A percentile compares a stretch with the other conserved stretches of the same genome.
Evolutionary conservation across 805 yeast genomes (phyloP).

Genomic region (Yamadazyma olivae): DNA sequence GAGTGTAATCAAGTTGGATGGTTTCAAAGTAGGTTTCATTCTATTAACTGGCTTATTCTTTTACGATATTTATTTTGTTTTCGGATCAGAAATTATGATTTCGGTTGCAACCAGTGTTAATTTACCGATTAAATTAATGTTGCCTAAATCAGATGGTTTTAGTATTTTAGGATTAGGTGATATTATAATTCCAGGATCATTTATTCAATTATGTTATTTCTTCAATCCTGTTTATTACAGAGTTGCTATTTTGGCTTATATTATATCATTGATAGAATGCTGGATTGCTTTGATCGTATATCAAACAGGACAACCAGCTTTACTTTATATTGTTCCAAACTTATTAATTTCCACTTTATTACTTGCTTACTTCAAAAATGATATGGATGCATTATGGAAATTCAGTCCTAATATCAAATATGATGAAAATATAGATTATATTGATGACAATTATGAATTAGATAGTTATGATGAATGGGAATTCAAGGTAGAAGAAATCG

Average conservation of each 20-base stretch:
- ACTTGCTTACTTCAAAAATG: conserved; percentile 39
- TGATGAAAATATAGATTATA: conserved; percentile 4
- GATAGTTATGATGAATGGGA: conserved; percentile 15
- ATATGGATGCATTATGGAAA: conserved; percentile 37
- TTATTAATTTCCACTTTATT: conserved; percentile 26
- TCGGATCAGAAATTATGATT: conserved; percentile 58
- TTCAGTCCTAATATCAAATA: conserved; percentile 28
- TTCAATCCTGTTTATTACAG: conserved; percentile 48
- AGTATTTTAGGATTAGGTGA: conserved; percentile 64
- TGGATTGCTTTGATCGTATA: conserved; percentile 29
- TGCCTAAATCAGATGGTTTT: conserved; percentile 32
- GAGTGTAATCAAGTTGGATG: conserved; percentile 33
- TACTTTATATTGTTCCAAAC: conserved; percentile 60
- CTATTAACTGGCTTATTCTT: conserved; percentile 49
- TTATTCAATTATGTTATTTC: conserved; percentile 51
- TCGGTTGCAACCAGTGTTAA: conserved; percentile 56
- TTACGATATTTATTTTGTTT: conserved; percentile 68
- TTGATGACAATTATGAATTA: conserved; percentile 16
- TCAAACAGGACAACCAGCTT: conserved; percentile 62
- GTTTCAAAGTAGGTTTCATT: conserved; percentile 44
- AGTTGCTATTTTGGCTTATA: conserved; percentile 45
- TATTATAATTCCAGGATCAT: conserved; percentile 57
- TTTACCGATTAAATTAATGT: conserved; percentile 49
- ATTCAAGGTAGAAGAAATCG: conserved; percentile 16
- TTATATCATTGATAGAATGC: conserved; percentile 22